phyloP scores from a whole-genome alignment of 805 yeast species.

The Nakazawaea holstii region DNA sequence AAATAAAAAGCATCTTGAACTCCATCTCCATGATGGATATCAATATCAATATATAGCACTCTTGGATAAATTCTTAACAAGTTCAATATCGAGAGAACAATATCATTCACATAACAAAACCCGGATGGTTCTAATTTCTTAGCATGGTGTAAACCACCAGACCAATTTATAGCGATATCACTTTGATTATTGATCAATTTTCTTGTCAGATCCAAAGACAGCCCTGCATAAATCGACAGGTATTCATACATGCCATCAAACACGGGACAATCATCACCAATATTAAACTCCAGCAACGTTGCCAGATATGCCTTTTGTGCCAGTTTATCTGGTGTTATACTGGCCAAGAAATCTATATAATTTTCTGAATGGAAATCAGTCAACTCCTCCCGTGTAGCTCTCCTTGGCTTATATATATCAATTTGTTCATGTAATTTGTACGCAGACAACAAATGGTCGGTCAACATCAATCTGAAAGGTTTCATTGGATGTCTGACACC shows the following conservation, averaged over 20 bases:
- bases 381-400: constrained; percentile 79
- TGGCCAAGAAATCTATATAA: constrained; percentile 69
- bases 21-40: constrained; percentile 96
- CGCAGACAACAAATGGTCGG: constrained; percentile 83
- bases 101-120: constrained; percentile 92
- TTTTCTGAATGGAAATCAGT: constrained; percentile 82
- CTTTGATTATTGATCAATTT: constrained; percentile 80
- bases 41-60: constrained; percentile 90
- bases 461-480: constrained; percentile 88
- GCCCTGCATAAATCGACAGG: constrained; percentile 86
- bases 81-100: constrained; percentile 82
- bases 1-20: constrained; percentile 96
- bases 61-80: constrained; percentile 85
- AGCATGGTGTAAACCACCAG: constrained; percentile 96
- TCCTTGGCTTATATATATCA: constrained; percentile 83
- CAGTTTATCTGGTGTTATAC: constrained; percentile 71
- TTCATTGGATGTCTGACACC: constrained; percentile 98
- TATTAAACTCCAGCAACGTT: constrained; percentile 67
- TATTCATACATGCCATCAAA: constrained; percentile 94
- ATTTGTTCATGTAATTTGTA: constrained; percentile 83
- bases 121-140: constrained; percentile 93
- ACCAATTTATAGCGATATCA: constrained; percentile 94
- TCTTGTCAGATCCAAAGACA: constrained; percentile 88
- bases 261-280: constrained; percentile 92
- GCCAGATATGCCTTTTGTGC: constrained; percentile 42